Base-by-base conservation (phyloP, 225 moss, liverwort and hornwort species). In the Anthoceros angustus region DNA sequence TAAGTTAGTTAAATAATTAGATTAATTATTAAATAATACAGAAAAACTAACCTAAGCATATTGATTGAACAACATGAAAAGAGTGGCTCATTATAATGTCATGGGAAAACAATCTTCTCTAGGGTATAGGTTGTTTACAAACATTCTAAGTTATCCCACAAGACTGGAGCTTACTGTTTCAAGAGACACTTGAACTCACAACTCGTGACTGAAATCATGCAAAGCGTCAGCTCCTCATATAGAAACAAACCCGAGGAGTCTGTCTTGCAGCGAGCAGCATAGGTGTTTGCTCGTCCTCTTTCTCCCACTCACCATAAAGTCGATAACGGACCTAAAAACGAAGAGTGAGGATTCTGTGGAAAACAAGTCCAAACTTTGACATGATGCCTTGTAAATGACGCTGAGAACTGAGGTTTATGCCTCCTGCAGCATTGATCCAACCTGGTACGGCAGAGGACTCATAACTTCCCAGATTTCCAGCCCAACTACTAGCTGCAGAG, bases 201-300 rank as follows among this genome's bases (percentile, higher is more conserved):
- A 48, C 46, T 12, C 12, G 16, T 46, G 45, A 46, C 5, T 2
- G 45, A 46, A 15, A 15, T 0, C 8, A 55, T 8, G 15, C 8
- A 55, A 15, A 15, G 14, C 8, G 55, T 7, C 23, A 5, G 6
- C 8, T 32, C 4, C 32, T 15, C 8, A 5, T 18, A 6, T 55
- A 55, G 18, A 25, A 7, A 40, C 69, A 32, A 49, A 95, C 95
- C 84, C 88, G 86, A 5, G 98, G 92, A 63, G 92, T 98, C 84
- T 98, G 98, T 62, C 98, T 87, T 64, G 98, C 98, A 62, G 92
- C 98, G 76, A 98, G 82, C 45, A 98, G 87, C 98, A 98, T 98
- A 38, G 98, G 98, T 72, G 87, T 81, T 63, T 85, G 77, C 72
- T 98, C 98, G 63, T 92, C 92, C 62, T 98, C 98, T 71, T 98